Percentiles rank a stretch among this genome's conserved stretches.
phyloP scores from a whole-genome alignment of 2,329 filamentous ascomycete species.

The Aspergillus pseudoviridinutans region DNA sequence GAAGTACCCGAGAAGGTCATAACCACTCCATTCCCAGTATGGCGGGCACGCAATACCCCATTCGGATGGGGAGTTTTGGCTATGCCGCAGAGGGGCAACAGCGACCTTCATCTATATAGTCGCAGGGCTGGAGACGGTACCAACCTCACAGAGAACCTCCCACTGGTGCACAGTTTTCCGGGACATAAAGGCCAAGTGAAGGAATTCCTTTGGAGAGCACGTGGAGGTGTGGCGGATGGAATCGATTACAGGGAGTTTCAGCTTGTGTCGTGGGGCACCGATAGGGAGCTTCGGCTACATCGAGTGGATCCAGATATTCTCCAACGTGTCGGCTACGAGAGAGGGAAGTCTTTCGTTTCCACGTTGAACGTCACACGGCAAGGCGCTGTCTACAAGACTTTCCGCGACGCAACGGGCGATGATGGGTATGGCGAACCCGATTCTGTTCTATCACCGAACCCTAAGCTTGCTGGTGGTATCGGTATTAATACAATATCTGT shows the following conservation, averaged over 20 bases:
- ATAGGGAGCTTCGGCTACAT: constrained; percentile 76
- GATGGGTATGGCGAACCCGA: constrained; percentile 52
- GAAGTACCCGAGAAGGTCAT: constrained; percentile 72
- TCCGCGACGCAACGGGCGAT: constrained; percentile 65
- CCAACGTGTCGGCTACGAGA: constrained; percentile 67
- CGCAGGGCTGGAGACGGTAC: constrained; percentile 46
- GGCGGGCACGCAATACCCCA: constrained; percentile 85
- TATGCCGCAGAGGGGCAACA: constrained; percentile 88
- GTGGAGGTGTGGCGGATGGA: constrained; percentile 65
- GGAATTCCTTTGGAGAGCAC: constrained; percentile 84
- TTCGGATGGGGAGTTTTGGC: constrained; percentile 82
- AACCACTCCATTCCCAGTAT: constrained; percentile 78
- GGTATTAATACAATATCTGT: constrained; percentile 48
- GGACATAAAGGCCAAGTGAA: constrained; percentile 67
- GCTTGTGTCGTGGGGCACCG: constrained; percentile 86
- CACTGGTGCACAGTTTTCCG: constrained; percentile 49
- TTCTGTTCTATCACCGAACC: constrained; percentile 20
- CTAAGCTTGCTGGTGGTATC: constrained; percentile 25
- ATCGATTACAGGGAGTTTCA: constrained; percentile 85
- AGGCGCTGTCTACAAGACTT: constrained; percentile 81
- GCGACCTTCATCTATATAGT: constrained; percentile 80
- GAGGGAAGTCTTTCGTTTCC: constrained; percentile 61
- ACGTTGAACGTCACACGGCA: constrained; percentile 72
- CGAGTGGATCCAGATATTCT: constrained; percentile 64
- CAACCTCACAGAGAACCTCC: constrained; percentile 32